Percentiles rank a stretch among this genome's conserved stretches.
Conservation (phyloP, 345 rosid species). For the Citrus reticulata region DNA sequence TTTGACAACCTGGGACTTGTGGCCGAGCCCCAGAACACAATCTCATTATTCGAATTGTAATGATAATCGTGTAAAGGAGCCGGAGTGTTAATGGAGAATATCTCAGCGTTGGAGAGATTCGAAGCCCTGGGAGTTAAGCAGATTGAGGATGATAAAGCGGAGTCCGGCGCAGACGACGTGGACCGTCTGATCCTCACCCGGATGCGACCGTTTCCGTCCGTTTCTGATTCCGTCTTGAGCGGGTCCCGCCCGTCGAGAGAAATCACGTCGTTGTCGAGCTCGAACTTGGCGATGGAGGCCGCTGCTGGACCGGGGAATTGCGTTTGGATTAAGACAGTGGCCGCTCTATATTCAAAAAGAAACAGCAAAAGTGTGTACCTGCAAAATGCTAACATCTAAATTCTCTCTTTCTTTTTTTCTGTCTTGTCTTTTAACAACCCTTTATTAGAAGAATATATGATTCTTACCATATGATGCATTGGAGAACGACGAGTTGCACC, state of each 20-base stretch:
- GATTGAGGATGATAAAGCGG: constrained; percentile 43
- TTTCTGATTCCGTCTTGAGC: constrained; percentile 44
- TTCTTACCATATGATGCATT: constrained; percentile 41
- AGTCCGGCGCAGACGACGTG: constrained; percentile 48
- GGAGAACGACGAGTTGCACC: constrained; percentile 55
- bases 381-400: not conserved
- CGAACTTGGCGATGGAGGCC: constrained; percentile 39
- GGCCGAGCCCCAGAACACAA: constrained; percentile 36
- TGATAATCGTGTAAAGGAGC: constrained; percentile 20
- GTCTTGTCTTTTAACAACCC: not conserved
- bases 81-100: constrained; percentile 48
- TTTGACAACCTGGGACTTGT: constrained; percentile 59
- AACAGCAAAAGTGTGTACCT: constrained; percentile 54
- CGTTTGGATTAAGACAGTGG: constrained; percentile 32
- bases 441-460: no score
- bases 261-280: constrained; percentile 47
- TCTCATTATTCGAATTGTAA: constrained; percentile 32
- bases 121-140: constrained; percentile 50
- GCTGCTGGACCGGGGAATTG: constrained; percentile 42
- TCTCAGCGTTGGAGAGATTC: constrained; percentile 49
- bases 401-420: not conserved
- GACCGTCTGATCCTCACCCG: constrained; percentile 49
- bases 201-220: constrained; percentile 37
- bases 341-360: constrained; percentile 50
- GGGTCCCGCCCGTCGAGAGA: constrained; percentile 54